phyloP scores from a whole-genome alignment of 805 yeast genomes.

The Yarrowia porcina region DNA sequence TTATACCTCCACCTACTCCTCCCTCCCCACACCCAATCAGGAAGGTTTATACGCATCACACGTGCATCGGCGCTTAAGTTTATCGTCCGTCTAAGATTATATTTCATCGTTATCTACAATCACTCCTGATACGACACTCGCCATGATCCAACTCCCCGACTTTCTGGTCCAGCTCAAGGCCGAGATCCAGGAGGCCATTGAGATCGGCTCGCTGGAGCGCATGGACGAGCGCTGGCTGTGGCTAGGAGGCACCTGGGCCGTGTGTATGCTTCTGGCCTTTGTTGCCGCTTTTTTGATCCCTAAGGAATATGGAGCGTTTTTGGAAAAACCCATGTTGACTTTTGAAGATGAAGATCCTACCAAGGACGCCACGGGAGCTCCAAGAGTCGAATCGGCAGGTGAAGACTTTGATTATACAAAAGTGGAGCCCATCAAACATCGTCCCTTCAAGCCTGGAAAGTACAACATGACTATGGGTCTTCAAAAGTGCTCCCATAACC shows the following conservation, averaged over 20 bases:
- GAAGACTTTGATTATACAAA: slow-evolving; percentile 14
- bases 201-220: neutral
- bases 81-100: no score
- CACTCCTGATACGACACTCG: no score
- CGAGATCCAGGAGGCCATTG: neutral
- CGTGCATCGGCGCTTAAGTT: neutral
- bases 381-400: neutral
- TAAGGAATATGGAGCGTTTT: neutral
- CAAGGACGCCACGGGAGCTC: neutral
- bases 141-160: neutral
- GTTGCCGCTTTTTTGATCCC: neutral
- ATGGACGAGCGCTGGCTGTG: slow-evolving; percentile 16
- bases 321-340: neutral
- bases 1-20: no score
- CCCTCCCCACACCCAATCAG: neutral
- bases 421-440: slow-evolving; percentile 30
- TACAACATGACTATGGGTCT: slow-evolving; percentile 65
- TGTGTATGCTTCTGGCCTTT: neutral
- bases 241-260: slow-evolving; percentile 14
- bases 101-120: no score
- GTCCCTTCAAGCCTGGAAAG: slow-evolving; percentile 61
- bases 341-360: neutral
- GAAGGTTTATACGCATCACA: slow-evolving; percentile 5
- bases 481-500: slow-evolving; percentile 46
- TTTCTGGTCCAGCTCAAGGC: neutral